These are phyloP conservation scores for Solanum chilense DNA, from an alignment of 257 asterid genomes.

Conservation along the genomic window DNA sequence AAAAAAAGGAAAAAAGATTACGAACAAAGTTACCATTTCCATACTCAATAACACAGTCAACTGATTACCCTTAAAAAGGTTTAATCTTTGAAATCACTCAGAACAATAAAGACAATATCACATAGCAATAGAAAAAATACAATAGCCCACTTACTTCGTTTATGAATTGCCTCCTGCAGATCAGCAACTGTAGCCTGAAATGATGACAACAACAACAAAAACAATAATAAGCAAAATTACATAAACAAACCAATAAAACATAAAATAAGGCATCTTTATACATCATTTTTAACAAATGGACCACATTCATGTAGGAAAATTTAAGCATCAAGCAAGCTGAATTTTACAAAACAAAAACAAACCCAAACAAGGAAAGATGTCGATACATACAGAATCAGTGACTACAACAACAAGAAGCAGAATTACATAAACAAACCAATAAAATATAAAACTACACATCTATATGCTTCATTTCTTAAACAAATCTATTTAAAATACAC, in stretches of 20 bases:
- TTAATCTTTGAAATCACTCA: neutral
- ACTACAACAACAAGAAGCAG: neutral
- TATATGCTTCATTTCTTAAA: no score
- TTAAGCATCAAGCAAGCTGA: neutral
- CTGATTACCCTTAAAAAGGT: neutral
- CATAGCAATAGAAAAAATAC: neutral
- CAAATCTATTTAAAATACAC: no score
- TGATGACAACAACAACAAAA: neutral
- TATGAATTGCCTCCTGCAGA: slow-evolving; percentile 85
- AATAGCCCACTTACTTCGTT: slow-evolving; percentile 47
- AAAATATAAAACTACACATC: neutral
- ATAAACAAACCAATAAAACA: neutral
- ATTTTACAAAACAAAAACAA: neutral
- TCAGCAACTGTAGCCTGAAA: slow-evolving; percentile 86
- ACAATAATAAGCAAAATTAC: neutral
- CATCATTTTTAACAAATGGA: neutral
- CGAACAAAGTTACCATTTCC: neutral
- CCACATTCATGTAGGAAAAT: neutral
- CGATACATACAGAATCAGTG: neutral
- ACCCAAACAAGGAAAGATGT: neutral
- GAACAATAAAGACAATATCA: neutral
- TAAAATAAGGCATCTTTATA: neutral
- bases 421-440: neutral
- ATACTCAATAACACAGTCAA: neutral
- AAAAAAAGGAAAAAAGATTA: neutral